These are phyloP conservation scores for Phyllosticta citribraziliensis DNA, from an alignment of 2,329 filamentous ascomycete genomes.

Conservation along the genomic window DNA sequence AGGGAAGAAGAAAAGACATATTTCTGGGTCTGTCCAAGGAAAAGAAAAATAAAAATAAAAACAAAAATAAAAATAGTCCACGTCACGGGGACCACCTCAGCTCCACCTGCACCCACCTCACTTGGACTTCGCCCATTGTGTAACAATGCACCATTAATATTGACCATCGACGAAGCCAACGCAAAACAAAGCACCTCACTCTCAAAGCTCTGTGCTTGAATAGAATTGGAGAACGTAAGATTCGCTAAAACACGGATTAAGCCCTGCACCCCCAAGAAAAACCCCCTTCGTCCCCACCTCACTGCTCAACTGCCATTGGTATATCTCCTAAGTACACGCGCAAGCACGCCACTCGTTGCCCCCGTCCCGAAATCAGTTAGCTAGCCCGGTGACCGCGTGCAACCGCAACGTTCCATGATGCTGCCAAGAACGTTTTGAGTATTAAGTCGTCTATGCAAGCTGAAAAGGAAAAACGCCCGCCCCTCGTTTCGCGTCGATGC, in stretches of 20 bases:
- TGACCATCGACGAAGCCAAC: not conserved
- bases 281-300: not conserved
- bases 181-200: not conserved
- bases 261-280: not conserved
- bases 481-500: slow-evolving; percentile 16
- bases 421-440: slow-evolving; percentile 1
- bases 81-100: not conserved
- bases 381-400: not conserved
- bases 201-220: not conserved
- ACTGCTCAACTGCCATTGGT: not conserved
- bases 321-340: slow-evolving; percentile 3
- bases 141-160: not conserved
- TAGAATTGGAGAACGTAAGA: not conserved
- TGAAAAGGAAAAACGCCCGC: slow-evolving; percentile 24
- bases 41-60: not conserved
- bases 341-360: slow-evolving; percentile 3
- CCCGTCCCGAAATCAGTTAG: not conserved
- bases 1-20: not conserved
- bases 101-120: no score
- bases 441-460: slow-evolving; percentile 30
- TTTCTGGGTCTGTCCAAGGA: not conserved
- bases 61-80: not conserved
- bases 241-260: not conserved
- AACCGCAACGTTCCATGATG: not conserved
- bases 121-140: not conserved